These are phyloP conservation scores for Penicillium goetzii DNA, from an alignment of 495 filamentous ascomycete species.

Conservation along the genomic window DNA sequence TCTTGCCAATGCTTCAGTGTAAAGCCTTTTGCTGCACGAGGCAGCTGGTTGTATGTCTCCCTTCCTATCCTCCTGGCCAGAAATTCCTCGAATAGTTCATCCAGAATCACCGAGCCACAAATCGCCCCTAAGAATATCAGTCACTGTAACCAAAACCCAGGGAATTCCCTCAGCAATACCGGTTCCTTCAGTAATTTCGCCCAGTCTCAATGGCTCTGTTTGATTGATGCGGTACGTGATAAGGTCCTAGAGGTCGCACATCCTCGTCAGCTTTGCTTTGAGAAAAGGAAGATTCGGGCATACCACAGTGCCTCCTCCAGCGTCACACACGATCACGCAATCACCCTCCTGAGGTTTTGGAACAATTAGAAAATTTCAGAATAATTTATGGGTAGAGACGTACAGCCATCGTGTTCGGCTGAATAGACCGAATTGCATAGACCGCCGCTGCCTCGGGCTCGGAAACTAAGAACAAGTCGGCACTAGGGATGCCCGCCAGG, in stretches of 20 bases:
- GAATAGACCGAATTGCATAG: constrained; percentile 46
- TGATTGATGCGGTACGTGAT: constrained; percentile 34
- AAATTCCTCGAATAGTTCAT: constrained; percentile 50
- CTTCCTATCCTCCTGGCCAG: constrained; percentile 39
- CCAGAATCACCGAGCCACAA: constrained; percentile 62
- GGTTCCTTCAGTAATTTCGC: constrained; percentile 31
- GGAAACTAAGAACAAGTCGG: constrained; percentile 53
- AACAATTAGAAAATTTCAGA: neutral
- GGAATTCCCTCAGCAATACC: constrained; percentile 36
- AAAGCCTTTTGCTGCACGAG: neutral
- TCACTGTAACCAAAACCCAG: constrained; percentile 11
- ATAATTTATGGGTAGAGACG: neutral
- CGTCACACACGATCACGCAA: constrained; percentile 59
- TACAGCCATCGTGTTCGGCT: constrained; percentile 32
- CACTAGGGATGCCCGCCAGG: constrained; percentile 48
- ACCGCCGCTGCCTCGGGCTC: constrained; percentile 67
- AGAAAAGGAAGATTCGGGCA: constrained; percentile 32
- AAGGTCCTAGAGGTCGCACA: constrained; percentile 45
- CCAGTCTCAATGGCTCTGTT: constrained; percentile 19
- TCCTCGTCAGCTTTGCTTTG: constrained; percentile 8
- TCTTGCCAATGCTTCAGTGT: constrained; percentile 30
- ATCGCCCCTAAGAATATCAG: constrained; percentile 42
- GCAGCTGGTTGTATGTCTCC: constrained; percentile 10
- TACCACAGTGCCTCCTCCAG: constrained; percentile 64
- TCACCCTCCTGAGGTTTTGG: constrained; percentile 36